Conservation (phyloP, 78 protist species). For the Dictyostelium brefeldianum region DNA sequence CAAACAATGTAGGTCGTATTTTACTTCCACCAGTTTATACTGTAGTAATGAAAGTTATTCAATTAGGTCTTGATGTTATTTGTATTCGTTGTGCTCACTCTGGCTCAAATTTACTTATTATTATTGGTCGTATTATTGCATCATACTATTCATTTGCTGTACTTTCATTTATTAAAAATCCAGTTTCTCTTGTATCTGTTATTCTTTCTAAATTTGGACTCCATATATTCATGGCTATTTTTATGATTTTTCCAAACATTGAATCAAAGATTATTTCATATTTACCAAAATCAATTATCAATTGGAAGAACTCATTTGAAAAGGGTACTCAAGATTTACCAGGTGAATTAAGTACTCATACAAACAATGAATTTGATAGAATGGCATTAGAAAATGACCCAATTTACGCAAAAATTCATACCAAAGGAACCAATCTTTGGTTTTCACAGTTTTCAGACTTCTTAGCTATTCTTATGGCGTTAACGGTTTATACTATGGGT, state of each 20-base stretch:
- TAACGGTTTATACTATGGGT: conserved; percentile 65
- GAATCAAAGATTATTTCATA: conserved; percentile 1
- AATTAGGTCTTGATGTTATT: conserved; percentile 75
- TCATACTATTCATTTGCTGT: conserved; percentile 72
- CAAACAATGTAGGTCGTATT: conserved; percentile 59
- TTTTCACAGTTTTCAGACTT: conserved; percentile 64
- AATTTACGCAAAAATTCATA: conserved; percentile 12
- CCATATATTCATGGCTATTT: conserved; percentile 56
- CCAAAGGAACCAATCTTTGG: conserved; percentile 68
- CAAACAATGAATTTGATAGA: conserved; percentile 46
- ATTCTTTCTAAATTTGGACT: conserved; percentile 55
- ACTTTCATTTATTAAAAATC: conserved; percentile 34
- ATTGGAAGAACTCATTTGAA: conserved; percentile 38
- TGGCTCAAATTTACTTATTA: conserved; percentile 56
- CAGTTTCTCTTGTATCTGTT: conserved; percentile 50
- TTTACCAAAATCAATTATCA: conserved; percentile 17
- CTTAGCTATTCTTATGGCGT: conserved; percentile 29
- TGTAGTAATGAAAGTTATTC: conserved; percentile 59
- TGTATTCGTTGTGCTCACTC: conserved; percentile 79
- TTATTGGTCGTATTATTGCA: conserved; percentile 66
- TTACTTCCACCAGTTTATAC: conserved; percentile 70
- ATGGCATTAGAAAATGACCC: conserved; percentile 56
- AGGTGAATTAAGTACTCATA: neutral
- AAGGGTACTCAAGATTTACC: neutral
- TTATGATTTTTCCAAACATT: conserved; percentile 40